Base-by-base conservation (phyloP, 2,329 filamentous ascomycete genomes). In the Anisogramma anomala region DNA sequence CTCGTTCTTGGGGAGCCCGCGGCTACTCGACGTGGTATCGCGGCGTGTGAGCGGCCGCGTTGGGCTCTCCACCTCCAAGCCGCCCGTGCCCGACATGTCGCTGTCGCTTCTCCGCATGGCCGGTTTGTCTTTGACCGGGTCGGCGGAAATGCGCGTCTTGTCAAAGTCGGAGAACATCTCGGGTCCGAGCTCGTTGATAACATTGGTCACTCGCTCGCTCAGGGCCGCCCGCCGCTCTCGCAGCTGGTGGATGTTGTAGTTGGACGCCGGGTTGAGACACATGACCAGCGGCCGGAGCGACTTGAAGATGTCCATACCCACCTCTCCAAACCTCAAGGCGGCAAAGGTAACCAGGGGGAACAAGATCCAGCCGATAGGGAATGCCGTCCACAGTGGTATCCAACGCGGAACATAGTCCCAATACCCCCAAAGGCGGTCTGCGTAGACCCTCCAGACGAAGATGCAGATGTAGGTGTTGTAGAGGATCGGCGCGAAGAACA, bases 251-350 rank as follows among this genome's bases (percentile, higher is more conserved):
- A 98, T 76, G 43, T 82, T 85, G 64, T 88, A 94, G 58, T 79
- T 82, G 1, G 84, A 89, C 4, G 79, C 78, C 1, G 91, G 91
- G 53, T 83, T 82, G 54, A 96, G 72, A 49, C 84, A 91, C 25
- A 95, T 70, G 33, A 94, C 68, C 8, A 98, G 74, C 5, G 91
- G 91, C 8, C 86, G 77, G 13, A 98, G 72, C 0, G 89, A 96
- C 63, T 96, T 98, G 65, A 91, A 68, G 42, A 98, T 95, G 57
- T 98, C 91, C 87, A 98, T 95, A 39, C 89, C 91, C n/a, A 94
- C 82, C 64, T 98, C 91, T 34, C 91, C 91, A 50, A 96, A 94
- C 9, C 91, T 82, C 39, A 98, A 77, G 6, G 91, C 86, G 4
- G 87, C 88, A 59, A 94, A 95, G 0, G 88, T 95, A 52, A 95